Conservation (phyloP, 257 asterid species). For the Ocimum tenuiflorum region DNA sequence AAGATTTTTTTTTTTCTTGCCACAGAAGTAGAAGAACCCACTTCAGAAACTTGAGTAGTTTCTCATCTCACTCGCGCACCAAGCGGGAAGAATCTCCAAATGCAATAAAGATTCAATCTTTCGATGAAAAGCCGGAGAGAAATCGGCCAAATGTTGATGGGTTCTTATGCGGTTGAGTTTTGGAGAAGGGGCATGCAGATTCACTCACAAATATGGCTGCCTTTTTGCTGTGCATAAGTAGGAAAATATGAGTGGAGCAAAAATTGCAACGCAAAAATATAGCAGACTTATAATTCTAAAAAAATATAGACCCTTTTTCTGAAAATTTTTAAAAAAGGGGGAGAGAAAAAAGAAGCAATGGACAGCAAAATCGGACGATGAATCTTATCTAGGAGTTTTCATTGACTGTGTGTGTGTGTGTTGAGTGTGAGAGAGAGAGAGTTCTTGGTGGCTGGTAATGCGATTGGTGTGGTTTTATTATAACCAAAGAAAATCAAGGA, state of each 20-base stretch:
- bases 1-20: conserved; percentile 2
- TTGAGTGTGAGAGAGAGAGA: neutral
- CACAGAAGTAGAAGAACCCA: conserved; percentile 33
- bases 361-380: neutral
- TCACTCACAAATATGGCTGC: conserved; percentile 9
- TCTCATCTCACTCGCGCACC: conserved; percentile 18
- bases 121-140: neutral
- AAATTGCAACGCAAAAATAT: conserved; percentile 21
- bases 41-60: conserved; percentile 31
- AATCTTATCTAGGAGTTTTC: conserved; percentile 24
- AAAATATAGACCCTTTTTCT: neutral
- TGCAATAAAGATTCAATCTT: conserved; percentile 10
- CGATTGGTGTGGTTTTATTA: conserved; percentile 27
- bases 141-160: conserved; percentile 9
- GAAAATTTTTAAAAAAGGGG: neutral
- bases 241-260: conserved; percentile 36
- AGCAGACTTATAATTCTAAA: neutral
- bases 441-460: conserved; percentile 32
- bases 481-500: conserved; percentile 38
- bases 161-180: conserved; percentile 4
- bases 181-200: conserved; percentile 9
- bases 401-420: conserved; percentile 7
- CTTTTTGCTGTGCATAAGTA: conserved; percentile 13
- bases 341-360: conserved; percentile 21
- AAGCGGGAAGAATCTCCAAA: neutral